Conservation (phyloP, 2,329 filamentous ascomycete species). For the Myriosclerotinia curreyana region DNA sequence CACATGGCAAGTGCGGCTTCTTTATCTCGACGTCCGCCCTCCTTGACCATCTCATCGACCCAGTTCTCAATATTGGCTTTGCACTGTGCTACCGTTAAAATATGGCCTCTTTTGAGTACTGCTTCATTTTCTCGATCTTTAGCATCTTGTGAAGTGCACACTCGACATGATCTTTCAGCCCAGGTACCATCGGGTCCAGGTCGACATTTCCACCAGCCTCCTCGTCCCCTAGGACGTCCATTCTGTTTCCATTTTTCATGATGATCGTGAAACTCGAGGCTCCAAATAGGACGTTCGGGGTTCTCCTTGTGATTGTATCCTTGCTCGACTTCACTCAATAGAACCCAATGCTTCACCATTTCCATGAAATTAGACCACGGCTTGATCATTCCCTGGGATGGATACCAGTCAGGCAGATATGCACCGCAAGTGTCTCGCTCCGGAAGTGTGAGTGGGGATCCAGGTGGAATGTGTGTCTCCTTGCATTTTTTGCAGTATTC, state of each 20-base stretch:
- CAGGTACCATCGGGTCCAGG: slow-evolving; percentile 23
- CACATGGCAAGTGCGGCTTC: not conserved
- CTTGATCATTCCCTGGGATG: slow-evolving; percentile 23
- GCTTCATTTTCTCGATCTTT: not conserved
- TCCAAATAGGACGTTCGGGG: slow-evolving; percentile 25
- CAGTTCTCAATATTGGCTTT: slow-evolving; percentile 11
- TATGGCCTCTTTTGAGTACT: not conserved
- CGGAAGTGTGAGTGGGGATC: slow-evolving; percentile 28
- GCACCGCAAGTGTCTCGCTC: slow-evolving; percentile 34
- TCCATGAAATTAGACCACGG: slow-evolving; percentile 29
- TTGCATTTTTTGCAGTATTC: slow-evolving; percentile 34
- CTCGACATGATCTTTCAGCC: slow-evolving; percentile 28
- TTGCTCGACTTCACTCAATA: slow-evolving; percentile 25
- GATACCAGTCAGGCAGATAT: slow-evolving; percentile 37
- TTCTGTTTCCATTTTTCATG: slow-evolving; percentile 29
- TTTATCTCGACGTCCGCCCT: slow-evolving; percentile 13
- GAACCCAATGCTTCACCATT: slow-evolving; percentile 28
- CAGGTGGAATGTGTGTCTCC: slow-evolving; percentile 32
- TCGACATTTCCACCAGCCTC: slow-evolving; percentile 37
- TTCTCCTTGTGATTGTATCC: slow-evolving; percentile 20
- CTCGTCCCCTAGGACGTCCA: slow-evolving; percentile 22
- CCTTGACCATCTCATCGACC: not conserved
- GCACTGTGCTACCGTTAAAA: not conserved
- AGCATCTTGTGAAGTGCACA: slow-evolving; percentile 20
- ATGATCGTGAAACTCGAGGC: slow-evolving; percentile 32